Evolutionary conservation across 108 stramenopile species (phyloP).

Genomic region (Discostella pseudostelligera): DNA sequence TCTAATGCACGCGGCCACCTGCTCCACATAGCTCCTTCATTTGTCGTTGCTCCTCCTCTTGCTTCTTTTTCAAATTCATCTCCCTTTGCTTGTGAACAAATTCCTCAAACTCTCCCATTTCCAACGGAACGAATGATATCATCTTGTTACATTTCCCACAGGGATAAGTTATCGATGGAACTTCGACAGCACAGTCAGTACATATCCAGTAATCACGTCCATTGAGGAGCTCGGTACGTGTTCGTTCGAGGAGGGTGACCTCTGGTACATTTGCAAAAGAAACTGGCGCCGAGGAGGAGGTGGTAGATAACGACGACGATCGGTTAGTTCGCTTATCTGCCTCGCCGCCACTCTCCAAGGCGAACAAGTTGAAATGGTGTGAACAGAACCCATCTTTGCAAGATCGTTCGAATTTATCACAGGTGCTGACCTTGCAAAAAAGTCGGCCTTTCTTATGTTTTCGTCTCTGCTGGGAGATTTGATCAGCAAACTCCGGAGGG

Average conservation of each 20-base stretch:
- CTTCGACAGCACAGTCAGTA: conserved; percentile 22
- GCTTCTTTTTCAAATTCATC: neutral
- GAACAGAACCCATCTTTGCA: too few relatives aligned
- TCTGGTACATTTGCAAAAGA: too few relatives aligned
- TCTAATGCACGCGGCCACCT: neutral
- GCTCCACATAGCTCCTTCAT: neutral
- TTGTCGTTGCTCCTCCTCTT: neutral
- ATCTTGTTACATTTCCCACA: conserved; percentile 21
- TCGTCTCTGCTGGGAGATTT: too few relatives aligned
- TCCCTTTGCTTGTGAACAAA: conserved; percentile 13
- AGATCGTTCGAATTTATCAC: too few relatives aligned
- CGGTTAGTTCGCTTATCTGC: too few relatives aligned
- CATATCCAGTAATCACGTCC: conserved; percentile 44
- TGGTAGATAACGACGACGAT: too few relatives aligned
- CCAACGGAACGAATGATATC: conserved; percentile 30
- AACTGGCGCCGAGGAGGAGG: too few relatives aligned
- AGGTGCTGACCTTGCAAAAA: too few relatives aligned
- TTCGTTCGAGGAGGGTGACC: conserved; percentile 13
- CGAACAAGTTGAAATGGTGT: too few relatives aligned
- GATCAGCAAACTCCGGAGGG: too few relatives aligned
- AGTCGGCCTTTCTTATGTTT: too few relatives aligned
- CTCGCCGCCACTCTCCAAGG: too few relatives aligned
- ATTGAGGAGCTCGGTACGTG: conserved; percentile 30
- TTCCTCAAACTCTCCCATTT: conserved; percentile 31
- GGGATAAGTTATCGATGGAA: conserved; percentile 22